phyloP scores from a whole-genome alignment of 2,329 filamentous ascomycete species.

The Alternaria hordeiaustralica region DNA sequence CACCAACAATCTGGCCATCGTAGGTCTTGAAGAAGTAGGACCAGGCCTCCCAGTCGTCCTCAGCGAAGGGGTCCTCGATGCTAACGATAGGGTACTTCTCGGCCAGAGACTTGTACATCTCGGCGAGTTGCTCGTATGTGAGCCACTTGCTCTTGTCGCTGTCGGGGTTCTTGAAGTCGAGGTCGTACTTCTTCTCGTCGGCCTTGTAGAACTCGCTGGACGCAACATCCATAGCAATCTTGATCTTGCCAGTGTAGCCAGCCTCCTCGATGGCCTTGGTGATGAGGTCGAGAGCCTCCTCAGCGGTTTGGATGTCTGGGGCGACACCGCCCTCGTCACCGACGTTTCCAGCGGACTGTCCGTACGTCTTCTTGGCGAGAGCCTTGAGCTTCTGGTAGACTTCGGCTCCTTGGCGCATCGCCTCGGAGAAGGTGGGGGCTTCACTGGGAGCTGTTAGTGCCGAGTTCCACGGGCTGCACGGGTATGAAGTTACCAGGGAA shows the following conservation, averaged over 20 bases:
- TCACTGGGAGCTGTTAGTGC: conserved; percentile 57
- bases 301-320: conserved; percentile 95
- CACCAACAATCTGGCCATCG: conserved; percentile 97
- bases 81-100: conserved; percentile 98
- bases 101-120: conserved; percentile 83
- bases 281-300: conserved; percentile 97
- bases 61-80: conserved; percentile 98
- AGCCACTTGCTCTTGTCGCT: conserved; percentile 97
- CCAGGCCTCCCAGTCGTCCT: conserved; percentile 99
- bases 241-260: conserved; percentile 93
- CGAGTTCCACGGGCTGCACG: conserved; percentile 10
- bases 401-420: conserved; percentile 93
- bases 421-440: conserved; percentile 92
- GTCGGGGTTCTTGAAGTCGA: conserved; percentile 99
- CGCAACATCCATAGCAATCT: conserved; percentile 99
- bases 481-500: conserved; percentile 51
- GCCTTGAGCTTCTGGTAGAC: conserved; percentile 98
- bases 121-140: conserved; percentile 96
- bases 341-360: conserved; percentile 97
- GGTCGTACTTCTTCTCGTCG: conserved; percentile 98
- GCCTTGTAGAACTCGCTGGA: conserved; percentile 99
- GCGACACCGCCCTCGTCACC: conserved; percentile 99
- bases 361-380: conserved; percentile 99
- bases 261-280: conserved; percentile 91
- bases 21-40: conserved; percentile 99